Base-by-base conservation (phyloP, 352 stramenopile genomes). In the Pythium apleroticum region DNA sequence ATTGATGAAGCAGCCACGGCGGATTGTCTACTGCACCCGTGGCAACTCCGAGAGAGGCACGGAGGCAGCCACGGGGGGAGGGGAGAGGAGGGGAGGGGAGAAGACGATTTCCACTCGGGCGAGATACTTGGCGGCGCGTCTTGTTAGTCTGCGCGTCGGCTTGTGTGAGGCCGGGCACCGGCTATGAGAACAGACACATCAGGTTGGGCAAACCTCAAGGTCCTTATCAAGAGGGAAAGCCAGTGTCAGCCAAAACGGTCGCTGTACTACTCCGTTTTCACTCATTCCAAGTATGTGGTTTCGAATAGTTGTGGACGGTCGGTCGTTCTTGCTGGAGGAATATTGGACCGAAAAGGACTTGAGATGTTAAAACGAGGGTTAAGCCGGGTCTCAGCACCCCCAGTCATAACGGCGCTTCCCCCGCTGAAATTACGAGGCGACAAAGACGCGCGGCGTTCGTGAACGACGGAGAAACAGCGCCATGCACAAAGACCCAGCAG, bases 101-200 rank as follows among this genome's bases (percentile, higher is more conserved):
- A n/a, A n/a, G n/a, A n/a, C n/a, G n/a, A n/a, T n/a, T n/a, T n/a
- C n/a, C n/a, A n/a, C n/a, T n/a, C 30, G 39, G 39, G 39, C 14
- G 5, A 4, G 15, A 22, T 46, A 17, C 39, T 46, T 46, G 39
- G 39, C 9, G 39, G 39, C 9, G 39, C 39, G 15, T 20, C 17
- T 24, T 24, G 39, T 24, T 46, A 46, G 39, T 46, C 39, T 46
- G 3, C 7, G 19, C 1, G 3, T 24, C n/a, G n/a, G 30, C 30
- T 33, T 33, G 30, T 33, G 30, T 46, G 39, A 46, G 39, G 39
- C 39, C 15, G 17, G 39, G 39, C 39, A 14, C 39, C 8, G 39
- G 39, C 39, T 46, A 46, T 46, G 39, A 46, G 39, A 46, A 46
- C 39, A 46, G 39, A 46, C 39, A 46, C 39, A 24, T 46, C 35